Conservation (phyloP, 345 rosid genomes). For the Linum usitatissimum region DNA sequence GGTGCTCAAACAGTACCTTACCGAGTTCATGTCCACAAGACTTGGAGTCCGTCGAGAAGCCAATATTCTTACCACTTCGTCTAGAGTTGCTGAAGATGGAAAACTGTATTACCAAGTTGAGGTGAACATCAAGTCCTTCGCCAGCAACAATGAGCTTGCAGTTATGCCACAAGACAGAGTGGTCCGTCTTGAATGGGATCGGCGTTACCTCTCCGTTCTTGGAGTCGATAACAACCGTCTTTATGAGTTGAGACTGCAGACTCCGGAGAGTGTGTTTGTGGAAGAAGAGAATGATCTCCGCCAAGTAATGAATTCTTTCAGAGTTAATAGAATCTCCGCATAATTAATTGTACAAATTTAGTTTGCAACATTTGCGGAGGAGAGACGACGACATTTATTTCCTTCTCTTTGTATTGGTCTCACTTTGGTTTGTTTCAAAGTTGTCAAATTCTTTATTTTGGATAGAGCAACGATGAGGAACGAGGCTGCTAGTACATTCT, state of each 20-base stretch:
- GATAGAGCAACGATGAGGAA: slow-evolving; percentile 52
- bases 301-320: slow-evolving; percentile 75
- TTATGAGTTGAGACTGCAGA: slow-evolving; percentile 74
- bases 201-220: slow-evolving; percentile 79
- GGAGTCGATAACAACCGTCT: slow-evolving; percentile 75
- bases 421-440: no score
- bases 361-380: no score
- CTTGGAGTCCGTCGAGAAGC: slow-evolving; percentile 76
- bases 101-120: slow-evolving; percentile 81
- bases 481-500: slow-evolving; percentile 47
- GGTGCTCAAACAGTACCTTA: slow-evolving; percentile 75
- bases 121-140: slow-evolving; percentile 89
- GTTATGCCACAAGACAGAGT: slow-evolving; percentile 87
- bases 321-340: slow-evolving; percentile 53
- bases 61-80: slow-evolving; percentile 55
- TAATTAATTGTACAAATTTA: slow-evolving; percentile 16
- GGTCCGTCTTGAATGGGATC: slow-evolving; percentile 74
- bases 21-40: slow-evolving; percentile 96
- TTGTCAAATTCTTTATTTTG: slow-evolving; percentile 18
- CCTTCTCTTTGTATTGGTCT: no score
- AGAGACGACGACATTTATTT: no score
- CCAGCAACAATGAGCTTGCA: slow-evolving; percentile 82
- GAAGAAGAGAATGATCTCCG: slow-evolving; percentile 85
- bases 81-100: slow-evolving; percentile 84
- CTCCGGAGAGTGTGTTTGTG: slow-evolving; percentile 74